These are phyloP conservation scores for Alopecurus myosuroides DNA, from an alignment of 176 grass and related monocot genomes.

Conservation along the genomic window DNA sequence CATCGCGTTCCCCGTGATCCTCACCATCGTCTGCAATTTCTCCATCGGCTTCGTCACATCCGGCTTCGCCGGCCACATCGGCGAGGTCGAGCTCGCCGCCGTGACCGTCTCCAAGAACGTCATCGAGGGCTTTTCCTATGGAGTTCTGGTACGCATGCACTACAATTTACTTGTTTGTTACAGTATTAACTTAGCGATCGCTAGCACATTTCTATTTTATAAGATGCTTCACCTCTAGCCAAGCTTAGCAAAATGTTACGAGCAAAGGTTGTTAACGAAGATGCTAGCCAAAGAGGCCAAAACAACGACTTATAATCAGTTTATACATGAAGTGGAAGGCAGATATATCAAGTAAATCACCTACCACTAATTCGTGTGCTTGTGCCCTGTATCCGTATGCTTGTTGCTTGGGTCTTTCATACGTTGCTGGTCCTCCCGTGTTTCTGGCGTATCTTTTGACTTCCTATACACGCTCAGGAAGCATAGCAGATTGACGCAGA, in stretches of 20 bases:
- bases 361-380: too few relatives aligned
- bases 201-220: not conserved
- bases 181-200: not conserved
- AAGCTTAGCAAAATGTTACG: not conserved
- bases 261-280: too few relatives aligned
- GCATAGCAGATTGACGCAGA: too few relatives aligned
- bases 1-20: not conserved
- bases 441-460: too few relatives aligned
- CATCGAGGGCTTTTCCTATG: not conserved
- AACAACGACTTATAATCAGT: too few relatives aligned
- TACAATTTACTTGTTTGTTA: not conserved
- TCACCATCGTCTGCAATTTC: not conserved
- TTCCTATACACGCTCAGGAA: too few relatives aligned
- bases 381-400: too few relatives aligned
- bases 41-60: conserved; percentile 1
- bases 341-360: too few relatives aligned
- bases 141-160: not conserved
- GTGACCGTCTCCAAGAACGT: not conserved
- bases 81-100: not conserved
- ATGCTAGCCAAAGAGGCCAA: too few relatives aligned
- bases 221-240: not conserved
- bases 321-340: too few relatives aligned
- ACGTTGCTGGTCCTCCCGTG: too few relatives aligned
- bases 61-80: not conserved
- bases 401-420: too few relatives aligned